phyloP scores from a whole-genome alignment of 306 rosid species.

The Hippophae tibetana region DNA sequence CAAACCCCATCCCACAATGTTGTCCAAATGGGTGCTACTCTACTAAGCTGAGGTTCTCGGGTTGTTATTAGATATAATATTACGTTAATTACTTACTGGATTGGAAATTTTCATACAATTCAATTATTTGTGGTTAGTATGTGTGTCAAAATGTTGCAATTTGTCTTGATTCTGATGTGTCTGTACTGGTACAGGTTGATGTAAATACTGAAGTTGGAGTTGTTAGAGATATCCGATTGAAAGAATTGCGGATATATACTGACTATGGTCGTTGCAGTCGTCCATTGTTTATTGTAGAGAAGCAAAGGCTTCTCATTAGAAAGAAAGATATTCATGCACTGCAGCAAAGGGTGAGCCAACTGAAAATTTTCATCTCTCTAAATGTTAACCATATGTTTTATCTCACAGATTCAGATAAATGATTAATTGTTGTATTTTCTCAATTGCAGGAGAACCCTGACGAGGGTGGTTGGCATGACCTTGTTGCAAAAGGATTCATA shows the following conservation, averaged over 20 bases:
- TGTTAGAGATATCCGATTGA: conserved; percentile 86
- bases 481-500: conserved; percentile 82
- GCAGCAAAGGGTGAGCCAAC: conserved; percentile 80
- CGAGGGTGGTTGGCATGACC: conserved; percentile 96
- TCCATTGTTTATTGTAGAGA: conserved; percentile 93
- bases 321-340: conserved; percentile 77
- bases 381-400: neutral
- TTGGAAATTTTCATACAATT: neutral
- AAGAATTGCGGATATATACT: conserved; percentile 90
- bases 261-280: conserved; percentile 99
- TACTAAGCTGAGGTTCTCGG: no score
- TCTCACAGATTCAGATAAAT: neutral
- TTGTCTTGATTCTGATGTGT: conserved; percentile 20
- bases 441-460: conserved; percentile 75
- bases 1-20: no score
- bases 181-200: conserved; percentile 60
- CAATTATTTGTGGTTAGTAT: neutral
- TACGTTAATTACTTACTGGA: neutral
- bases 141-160: neutral
- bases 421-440: neutral
- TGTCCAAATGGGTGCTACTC: no score
- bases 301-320: conserved; percentile 92
- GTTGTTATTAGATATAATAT: neutral
- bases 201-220: conserved; percentile 99
- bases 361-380: conserved; percentile 3